Conservation (phyloP, 208 protist species). For the Balamuthia mandrillaris region DNA sequence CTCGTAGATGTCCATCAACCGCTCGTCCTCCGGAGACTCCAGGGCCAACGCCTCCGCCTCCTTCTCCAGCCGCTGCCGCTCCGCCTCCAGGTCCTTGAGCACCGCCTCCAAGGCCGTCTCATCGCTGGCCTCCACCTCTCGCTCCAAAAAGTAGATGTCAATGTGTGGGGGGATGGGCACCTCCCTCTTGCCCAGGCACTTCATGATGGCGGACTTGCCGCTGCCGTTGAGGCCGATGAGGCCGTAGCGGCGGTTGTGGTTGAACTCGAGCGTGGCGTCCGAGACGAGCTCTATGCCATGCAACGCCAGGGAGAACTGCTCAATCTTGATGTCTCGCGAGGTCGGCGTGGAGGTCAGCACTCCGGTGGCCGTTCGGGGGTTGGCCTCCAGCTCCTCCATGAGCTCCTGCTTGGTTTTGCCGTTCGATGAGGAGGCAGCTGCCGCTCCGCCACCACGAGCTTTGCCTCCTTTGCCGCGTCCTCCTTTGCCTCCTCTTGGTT, state of each 20-base stretch:
- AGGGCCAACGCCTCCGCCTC: slow-evolving; percentile 51
- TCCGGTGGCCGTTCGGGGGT: neutral
- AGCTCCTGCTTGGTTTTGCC: neutral
- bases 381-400: neutral
- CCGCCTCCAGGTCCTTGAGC: slow-evolving; percentile 51
- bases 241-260: slow-evolving; percentile 56
- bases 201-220: slow-evolving; percentile 46
- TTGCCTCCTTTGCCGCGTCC: neutral
- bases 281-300: neutral
- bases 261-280: slow-evolving; percentile 16
- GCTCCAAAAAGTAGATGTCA: slow-evolving; percentile 27
- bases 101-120: slow-evolving; percentile 66
- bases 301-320: slow-evolving; percentile 25
- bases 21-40: slow-evolving; percentile 8
- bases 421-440: neutral
- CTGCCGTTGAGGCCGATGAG: slow-evolving; percentile 65
- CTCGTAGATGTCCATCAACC: slow-evolving; percentile 12
- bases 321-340: slow-evolving; percentile 15
- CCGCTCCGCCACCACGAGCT: no score
- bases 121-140: slow-evolving; percentile 45
- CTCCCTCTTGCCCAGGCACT: slow-evolving; percentile 38
- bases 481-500: neutral
- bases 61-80: slow-evolving; percentile 46
- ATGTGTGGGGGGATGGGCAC: slow-evolving; percentile 66
- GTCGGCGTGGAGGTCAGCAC: slow-evolving; percentile 15